Conservation (phyloP, 352 stramenopile genomes). For the Phytophthora megakarya region DNA sequence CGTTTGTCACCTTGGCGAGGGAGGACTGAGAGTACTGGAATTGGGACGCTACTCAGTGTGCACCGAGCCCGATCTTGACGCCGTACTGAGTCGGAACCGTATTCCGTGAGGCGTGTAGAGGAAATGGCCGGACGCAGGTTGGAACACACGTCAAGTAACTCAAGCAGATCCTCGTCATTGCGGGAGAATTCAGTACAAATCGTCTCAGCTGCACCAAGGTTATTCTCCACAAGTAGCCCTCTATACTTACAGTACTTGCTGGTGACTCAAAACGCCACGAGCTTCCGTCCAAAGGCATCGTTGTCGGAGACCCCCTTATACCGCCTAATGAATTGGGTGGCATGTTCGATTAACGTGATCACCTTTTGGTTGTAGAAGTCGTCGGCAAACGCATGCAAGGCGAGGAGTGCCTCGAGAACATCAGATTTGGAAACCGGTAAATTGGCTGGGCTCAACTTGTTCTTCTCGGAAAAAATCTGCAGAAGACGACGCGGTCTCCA, state of each 20-base stretch:
- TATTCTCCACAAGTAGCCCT: background rate
- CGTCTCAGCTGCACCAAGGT: background rate
- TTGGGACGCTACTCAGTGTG: no score
- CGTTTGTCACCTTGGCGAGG: background rate
- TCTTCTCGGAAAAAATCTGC: conserved; percentile 17
- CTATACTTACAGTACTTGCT: conserved; percentile 21
- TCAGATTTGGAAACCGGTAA: background rate
- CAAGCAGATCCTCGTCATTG: conserved; percentile 11
- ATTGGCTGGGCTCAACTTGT: background rate
- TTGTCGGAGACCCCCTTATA: conserved; percentile 1
- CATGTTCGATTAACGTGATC: background rate
- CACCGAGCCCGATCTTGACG: no score
- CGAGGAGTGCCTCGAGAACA: background rate
- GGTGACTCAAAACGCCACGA: conserved; percentile 15
- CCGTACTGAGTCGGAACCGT: no score
- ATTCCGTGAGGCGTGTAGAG: no score
- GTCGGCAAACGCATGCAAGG: background rate
- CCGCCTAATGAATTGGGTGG: background rate
- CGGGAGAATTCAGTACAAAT: conserved; percentile 9
- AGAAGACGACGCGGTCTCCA: background rate
- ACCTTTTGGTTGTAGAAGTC: conserved; percentile 5
- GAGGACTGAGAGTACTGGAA: background rate
- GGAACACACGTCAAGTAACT: background rate
- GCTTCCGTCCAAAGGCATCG: conserved; percentile 5
- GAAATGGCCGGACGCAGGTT: no score